A percentile compares a stretch with the other conserved stretches of the same genome.
phyloP scores from a whole-genome alignment of 495 filamentous ascomycete species.

The Penicillium roqueforti region DNA sequence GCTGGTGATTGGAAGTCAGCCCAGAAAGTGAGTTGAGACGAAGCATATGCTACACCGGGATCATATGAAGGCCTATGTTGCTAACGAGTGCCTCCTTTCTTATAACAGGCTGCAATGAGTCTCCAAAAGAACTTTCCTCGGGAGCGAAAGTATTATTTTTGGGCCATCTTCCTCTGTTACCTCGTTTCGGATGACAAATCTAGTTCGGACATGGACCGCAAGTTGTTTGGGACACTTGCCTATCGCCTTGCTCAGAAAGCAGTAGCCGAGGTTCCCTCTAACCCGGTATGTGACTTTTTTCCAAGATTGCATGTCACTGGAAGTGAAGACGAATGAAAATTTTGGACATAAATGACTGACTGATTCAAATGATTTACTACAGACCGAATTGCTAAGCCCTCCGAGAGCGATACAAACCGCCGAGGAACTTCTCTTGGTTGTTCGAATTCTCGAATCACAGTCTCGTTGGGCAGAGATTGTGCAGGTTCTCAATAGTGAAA shows the following conservation, averaged over 20 bases:
- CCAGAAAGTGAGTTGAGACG: slow-evolving; percentile 45
- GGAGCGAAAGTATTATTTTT: slow-evolving; percentile 54
- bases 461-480: slow-evolving; percentile 43
- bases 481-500: slow-evolving; percentile 48
- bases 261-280: slow-evolving; percentile 45
- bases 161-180: slow-evolving; percentile 52
- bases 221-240: slow-evolving; percentile 54
- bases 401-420: slow-evolving; percentile 50
- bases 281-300: slow-evolving; percentile 32
- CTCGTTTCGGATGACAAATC: slow-evolving; percentile 34
- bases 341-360: not conserved
- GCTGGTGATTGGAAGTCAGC: slow-evolving; percentile 52
- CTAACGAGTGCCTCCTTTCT: slow-evolving; percentile 1
- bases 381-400: slow-evolving; percentile 42
- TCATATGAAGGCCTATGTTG: not conserved
- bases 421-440: slow-evolving; percentile 52
- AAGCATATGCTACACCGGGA: not conserved
- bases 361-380: slow-evolving; percentile 8
- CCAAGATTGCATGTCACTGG: not conserved
- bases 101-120: slow-evolving; percentile 51
- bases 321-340: not conserved
- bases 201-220: slow-evolving; percentile 46
- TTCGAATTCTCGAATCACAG: slow-evolving; percentile 50
- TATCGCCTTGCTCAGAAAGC: slow-evolving; percentile 59
- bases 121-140: slow-evolving; percentile 56